Base-by-base conservation (phyloP, 2,329 filamentous ascomycete genomes). In the Aspergillus versicolor region DNA sequence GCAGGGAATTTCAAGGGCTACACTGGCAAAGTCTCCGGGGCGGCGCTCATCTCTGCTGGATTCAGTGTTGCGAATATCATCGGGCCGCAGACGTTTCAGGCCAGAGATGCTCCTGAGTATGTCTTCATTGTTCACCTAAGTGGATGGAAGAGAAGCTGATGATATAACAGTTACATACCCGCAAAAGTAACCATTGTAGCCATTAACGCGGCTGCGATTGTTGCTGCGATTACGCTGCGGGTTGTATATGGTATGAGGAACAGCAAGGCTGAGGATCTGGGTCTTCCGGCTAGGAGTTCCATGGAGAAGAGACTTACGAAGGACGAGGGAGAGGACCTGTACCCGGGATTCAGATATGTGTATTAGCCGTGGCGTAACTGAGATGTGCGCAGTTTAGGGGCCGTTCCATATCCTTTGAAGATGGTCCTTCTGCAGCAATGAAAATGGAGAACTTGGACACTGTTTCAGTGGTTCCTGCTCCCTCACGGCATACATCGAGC, bases 1-100 rank as follows among this genome's bases (percentile, higher is more conserved):
- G 75, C 76, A 5, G 74, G 70, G 4, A 81, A 82, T 53, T 74
- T 77, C 40, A 78, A 77, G 8, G 78, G 78, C 0, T 78, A 81
- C 53, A 79, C 78, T 2, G 81, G 64, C 61, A 67, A 67, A 57
- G 65, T 79, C 4, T 77, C 77, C 0, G 73, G 75, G 5, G 77
- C 75, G 22, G 77, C 78, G 0, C 59, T 81, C 8, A 66, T 79
- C 2, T 71, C 79, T 3, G 72, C 77, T n/a, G 69, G 65, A 2
- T 79, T 78, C 63, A 73, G 72, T 21, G 65, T 77, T 69, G 66
- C 66, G 2, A 69, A 69, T 46, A 67, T 69, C 50, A 68, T 69
- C n/a, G 67, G 67, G 0, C 66, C 78, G 9, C 76, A 79, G 59
- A 79, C 77, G 0, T 80, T 80, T 57, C 75, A 76, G 56, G 67